These are phyloP conservation scores for Alternaria sp. DNA, from an alignment of 2,329 filamentous ascomycete genomes.

Conservation along the genomic window DNA sequence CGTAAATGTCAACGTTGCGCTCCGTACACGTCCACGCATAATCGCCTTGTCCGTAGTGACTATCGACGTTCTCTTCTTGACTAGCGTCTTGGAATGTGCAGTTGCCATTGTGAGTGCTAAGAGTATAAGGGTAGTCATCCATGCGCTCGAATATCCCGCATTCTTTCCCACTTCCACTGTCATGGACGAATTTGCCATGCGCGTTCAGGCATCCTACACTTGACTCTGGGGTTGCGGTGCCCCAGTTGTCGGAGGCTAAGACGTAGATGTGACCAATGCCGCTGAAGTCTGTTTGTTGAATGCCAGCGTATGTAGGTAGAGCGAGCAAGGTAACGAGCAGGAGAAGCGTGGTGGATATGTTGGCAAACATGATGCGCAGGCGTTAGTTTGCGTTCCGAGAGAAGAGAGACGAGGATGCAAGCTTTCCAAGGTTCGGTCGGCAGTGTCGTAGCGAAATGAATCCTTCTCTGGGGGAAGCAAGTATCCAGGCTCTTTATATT, in stretches of 20 bases:
- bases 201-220: constrained; percentile 39
- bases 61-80: constrained; percentile 39
- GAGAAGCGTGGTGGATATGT: constrained; percentile 12
- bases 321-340: constrained; percentile 12
- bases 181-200: constrained; percentile 31
- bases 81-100: constrained; percentile 40
- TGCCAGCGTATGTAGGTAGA: constrained; percentile 19
- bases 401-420: neutral
- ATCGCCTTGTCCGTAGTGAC: constrained; percentile 33
- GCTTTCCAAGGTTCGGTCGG: neutral
- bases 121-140: constrained; percentile 34
- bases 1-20: constrained; percentile 27
- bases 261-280: constrained; percentile 41
- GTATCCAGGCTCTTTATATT: neutral
- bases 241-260: constrained; percentile 37
- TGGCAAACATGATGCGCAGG: constrained; percentile 10
- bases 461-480: neutral
- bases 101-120: constrained; percentile 37
- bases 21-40: constrained; percentile 37
- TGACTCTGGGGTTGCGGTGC: constrained; percentile 25
- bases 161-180: neutral
- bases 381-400: neutral
- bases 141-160: constrained; percentile 36
- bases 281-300: constrained; percentile 36
- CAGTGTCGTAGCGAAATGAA: neutral